Percentiles rank a stretch among this genome's conserved stretches.
Evolutionary conservation across 2,329 filamentous ascomycete genomes (phyloP).

Genomic region (Claviceps sp.): DNA sequence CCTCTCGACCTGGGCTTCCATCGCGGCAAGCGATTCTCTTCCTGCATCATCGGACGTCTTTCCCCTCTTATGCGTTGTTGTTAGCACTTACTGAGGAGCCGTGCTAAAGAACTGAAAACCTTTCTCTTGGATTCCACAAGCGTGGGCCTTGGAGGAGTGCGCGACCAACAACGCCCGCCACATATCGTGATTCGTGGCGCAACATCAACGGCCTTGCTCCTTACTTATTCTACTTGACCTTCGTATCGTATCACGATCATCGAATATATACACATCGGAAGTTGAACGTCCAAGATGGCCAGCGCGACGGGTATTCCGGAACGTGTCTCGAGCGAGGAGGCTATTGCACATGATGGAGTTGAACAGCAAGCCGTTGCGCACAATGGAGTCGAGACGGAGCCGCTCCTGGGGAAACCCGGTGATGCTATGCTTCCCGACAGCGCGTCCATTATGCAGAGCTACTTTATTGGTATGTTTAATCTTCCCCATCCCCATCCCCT

Average conservation of each 20-base stretch:
- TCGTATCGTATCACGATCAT: too few relatives aligned
- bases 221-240: too few relatives aligned
- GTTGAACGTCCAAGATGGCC: conserved; percentile 37
- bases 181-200: not conserved
- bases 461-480: conserved; percentile 50
- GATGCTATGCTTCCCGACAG: conserved; percentile 59
- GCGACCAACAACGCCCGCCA: not conserved
- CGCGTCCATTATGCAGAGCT: conserved; percentile 53
- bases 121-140: not conserved
- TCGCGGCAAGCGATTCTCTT: too few relatives aligned
- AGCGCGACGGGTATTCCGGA: conserved; percentile 56
- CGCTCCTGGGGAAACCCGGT: conserved; percentile 43
- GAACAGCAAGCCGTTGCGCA: not conserved
- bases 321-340: conserved; percentile 17
- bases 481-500: not conserved
- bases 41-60: not conserved
- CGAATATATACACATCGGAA: not conserved
- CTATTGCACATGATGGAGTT: not conserved
- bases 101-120: too few relatives aligned
- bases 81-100: not conserved
- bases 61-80: not conserved
- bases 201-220: too few relatives aligned
- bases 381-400: conserved; percentile 25
- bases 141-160: not conserved
- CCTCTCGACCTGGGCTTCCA: too few relatives aligned